Evolutionary conservation across 306 rosid species (phyloP), one percentile per base, ranked within the genome.

Genomic region (Cicer chorassanicum): DNA sequence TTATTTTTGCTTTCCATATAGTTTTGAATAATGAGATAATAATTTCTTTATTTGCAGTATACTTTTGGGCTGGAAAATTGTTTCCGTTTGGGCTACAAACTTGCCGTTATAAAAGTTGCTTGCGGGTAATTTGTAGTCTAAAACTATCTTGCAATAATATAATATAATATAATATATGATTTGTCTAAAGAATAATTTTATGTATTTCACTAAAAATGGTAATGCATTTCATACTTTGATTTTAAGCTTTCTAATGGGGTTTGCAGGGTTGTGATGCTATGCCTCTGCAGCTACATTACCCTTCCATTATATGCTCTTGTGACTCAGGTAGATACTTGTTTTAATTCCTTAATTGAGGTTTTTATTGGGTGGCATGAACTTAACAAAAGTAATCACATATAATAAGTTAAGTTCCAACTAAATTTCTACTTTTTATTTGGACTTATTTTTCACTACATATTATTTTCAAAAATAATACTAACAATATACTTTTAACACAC

Each of bases 271-370:
- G 72, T 39, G 41, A 88, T 87, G 74, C 77, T 91, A 34, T 84
- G 85, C 73, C 36, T 94, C 16, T 91, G 97, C 88, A 86, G 98
- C 89, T 94, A 94, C 63, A 86, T 90, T 40, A 94, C 98, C 3
- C 96, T 94, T 78, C 98, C 97, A 10, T 85, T 93, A 8, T 86
- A 94, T 82, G 91, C 97, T 76, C 97, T 94, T 44, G 93, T 94
- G 59, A 87, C 90, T 70, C 98, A 91, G 97, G 98, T 91, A 84
- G 4, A 48, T 43, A 9, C 18, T 49, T 7, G 45, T 29, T 53
- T 62, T 56, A 3, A 16, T 62, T 19, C 65, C 24, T 21, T 2
- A 9, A 21, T 67, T 42, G 34, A 24, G 34, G 34, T 24, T 24
- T 24, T 24, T 24, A 24, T 24, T 24, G 34, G 34, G 34, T 24